Evolutionary conservation across 257 asterid species (phyloP), one percentile per base, ranked within the genome.

Genomic region (Linderniella brevidens): DNA sequence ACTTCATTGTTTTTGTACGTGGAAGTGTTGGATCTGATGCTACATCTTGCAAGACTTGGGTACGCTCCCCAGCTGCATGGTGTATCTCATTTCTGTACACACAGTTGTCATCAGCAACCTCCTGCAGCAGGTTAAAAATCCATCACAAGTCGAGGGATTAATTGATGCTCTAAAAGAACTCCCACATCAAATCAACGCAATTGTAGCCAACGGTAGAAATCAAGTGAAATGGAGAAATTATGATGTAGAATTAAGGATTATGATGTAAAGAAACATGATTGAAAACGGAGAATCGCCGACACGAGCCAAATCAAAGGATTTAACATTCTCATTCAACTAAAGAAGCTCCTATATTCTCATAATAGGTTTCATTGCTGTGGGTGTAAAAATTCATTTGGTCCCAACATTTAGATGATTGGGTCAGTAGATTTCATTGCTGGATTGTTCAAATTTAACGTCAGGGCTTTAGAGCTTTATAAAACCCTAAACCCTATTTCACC

Each of bases 1-100:
- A 90, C 8, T 77, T 93, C 37, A 75, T 92, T 7, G 85, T 63
- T 62, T 85, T 90, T 12, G 99, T 90, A 47, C 96, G 87, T 7
- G 99, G 99, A 52, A 90, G 95, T n/a, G 99, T 85, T 16, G 99
- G 99, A 68, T 90, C 99, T 16, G 93, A 92, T 54, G 99, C 87
- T 52, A 79, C 94, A 59, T 90, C 99, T 63, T 85, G 92, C 81
- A 85, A 56, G 51, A 81, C 86, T 61, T 90, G 93, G 43, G 96
- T 81, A 58, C 82, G 82, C 58, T 90, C 94, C 8, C 87, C 92
- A 25, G 64, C 96, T 45, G 96, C 59, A 64, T 85, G 96, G 41
- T 79, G 93, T 52, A 90, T 69, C 70, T 90, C 94, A 48, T 85
- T 90, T 65, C 86, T 63, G 62, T 81, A 90, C 9, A 90, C 96